Evolutionary conservation across 495 filamentous ascomycete species (phyloP).

Genomic region (Penicillium taxi): DNA sequence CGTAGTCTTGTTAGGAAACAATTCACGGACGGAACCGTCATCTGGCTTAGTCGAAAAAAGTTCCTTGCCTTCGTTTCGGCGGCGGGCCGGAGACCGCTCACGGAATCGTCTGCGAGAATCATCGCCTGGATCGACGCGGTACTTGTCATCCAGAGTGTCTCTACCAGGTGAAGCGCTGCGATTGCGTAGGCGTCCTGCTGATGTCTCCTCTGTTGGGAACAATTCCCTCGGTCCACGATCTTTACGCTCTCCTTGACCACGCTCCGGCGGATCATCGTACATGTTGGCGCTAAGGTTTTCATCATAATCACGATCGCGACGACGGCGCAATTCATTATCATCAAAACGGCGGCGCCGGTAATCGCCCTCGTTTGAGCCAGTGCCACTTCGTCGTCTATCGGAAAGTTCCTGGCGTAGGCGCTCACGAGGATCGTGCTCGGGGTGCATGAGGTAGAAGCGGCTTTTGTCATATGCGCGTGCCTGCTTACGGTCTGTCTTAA

Average conservation of each 20-base stretch:
- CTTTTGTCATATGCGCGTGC: conserved; percentile 69
- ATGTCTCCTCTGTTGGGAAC: conserved; percentile 37
- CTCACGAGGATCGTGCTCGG: conserved; percentile 78
- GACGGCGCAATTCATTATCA: conserved; percentile 46
- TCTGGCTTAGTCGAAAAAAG: conserved; percentile 37
- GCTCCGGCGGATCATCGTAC: conserved; percentile 58
- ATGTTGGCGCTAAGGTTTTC: conserved; percentile 61
- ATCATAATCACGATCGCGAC: conserved; percentile 43
- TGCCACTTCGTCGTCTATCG: conserved; percentile 43
- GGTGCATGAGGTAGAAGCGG: conserved; percentile 84
- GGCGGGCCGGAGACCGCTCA: conserved; percentile 32
- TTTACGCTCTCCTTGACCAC: conserved; percentile 20
- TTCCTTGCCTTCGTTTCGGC: conserved; percentile 36
- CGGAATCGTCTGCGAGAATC: conserved; percentile 33
- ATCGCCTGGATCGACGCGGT: conserved; percentile 35
- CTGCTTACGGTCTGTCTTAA: conserved; percentile 69
- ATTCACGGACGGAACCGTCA: conserved; percentile 29
- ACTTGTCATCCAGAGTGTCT: conserved; percentile 50
- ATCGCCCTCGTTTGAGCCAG: conserved; percentile 53
- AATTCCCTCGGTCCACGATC: conserved; percentile 38
- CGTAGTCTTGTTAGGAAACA: conserved; percentile 43
- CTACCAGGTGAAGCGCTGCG: conserved; percentile 66
- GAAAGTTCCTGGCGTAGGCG: conserved; percentile 45
- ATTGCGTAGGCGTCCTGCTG: conserved; percentile 46
- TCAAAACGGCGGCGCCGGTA: conserved; percentile 51